These are phyloP conservation scores for Acanthamoeba lenticulata DNA, from an alignment of 208 protist species.

Conservation along the genomic window DNA sequence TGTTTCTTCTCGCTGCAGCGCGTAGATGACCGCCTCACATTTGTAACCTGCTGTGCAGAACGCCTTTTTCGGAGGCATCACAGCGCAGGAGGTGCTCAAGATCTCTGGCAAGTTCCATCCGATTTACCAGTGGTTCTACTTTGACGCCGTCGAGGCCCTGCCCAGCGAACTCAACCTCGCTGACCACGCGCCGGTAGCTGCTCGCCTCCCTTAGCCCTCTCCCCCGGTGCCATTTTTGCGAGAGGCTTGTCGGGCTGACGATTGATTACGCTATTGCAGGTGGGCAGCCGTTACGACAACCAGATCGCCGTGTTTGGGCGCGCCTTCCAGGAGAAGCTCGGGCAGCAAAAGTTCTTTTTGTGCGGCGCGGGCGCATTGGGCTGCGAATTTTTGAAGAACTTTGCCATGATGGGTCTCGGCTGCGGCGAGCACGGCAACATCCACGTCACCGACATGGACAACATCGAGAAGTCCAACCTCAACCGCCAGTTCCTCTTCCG, in stretches of 20 bases:
- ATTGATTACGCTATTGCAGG: neutral
- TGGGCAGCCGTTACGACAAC: constrained; percentile 91
- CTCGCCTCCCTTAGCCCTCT: neutral
- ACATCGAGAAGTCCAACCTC: constrained; percentile 99
- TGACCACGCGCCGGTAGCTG: constrained; percentile 92
- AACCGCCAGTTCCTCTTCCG: constrained; percentile 99
- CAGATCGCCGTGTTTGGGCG: constrained; percentile 96
- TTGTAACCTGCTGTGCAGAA: constrained; percentile 81
- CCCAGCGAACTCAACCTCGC: constrained; percentile 86
- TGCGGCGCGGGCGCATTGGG: constrained; percentile 85
- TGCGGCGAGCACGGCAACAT: constrained; percentile 79
- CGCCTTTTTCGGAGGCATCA: constrained; percentile 90
- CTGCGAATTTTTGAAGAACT: constrained; percentile 78
- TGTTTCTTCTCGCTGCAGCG: constrained; percentile 83
- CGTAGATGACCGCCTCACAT: constrained; percentile 89
- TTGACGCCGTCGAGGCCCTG: constrained; percentile 92
- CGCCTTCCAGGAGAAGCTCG: constrained; percentile 90
- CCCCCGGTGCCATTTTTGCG: too few species aligned
- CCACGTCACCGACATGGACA: constrained; percentile 99
- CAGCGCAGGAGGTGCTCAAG: constrained; percentile 96
- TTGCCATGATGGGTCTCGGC: constrained; percentile 96
- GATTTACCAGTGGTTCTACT: constrained; percentile 93
- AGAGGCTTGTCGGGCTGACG: too few species aligned
- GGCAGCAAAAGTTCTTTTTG: constrained; percentile 89
- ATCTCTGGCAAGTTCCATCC: constrained; percentile 95